These are phyloP conservation scores for Butyriboletus loyo DNA, from an alignment of 768 basidiomycete species.

Conservation along the genomic window DNA sequence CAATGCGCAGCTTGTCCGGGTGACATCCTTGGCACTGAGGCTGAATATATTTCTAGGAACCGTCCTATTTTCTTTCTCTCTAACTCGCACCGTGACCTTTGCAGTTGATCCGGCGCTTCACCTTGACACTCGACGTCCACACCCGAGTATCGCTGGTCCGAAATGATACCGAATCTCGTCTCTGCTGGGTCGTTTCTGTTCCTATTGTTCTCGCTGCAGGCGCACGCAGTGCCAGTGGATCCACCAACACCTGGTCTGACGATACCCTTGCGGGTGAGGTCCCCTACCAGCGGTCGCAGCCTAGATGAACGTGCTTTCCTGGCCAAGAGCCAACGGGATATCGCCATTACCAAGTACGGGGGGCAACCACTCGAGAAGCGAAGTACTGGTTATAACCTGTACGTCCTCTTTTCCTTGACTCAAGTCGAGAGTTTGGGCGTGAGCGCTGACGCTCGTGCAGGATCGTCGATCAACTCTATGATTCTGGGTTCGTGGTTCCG, in stretches of 20 bases:
- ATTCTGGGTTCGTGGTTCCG: constrained; percentile 50
- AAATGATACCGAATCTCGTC: constrained; percentile 14
- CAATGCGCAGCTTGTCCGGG: background rate
- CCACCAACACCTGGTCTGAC: constrained; percentile 8
- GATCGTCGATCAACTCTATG: constrained; percentile 59
- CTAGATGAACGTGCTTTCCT: constrained; percentile 6
- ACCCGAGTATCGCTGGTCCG: background rate
- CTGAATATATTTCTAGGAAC: constrained; percentile 6
- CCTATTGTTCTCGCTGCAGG: constrained; percentile 12
- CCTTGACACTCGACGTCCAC: background rate
- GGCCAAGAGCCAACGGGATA: constrained; percentile 46
- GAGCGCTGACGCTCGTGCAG: constrained; percentile 32
- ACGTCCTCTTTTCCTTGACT: constrained; percentile 13
- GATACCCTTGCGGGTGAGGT: constrained; percentile 22
- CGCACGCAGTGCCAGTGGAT: constrained; percentile 14
- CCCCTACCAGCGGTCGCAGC: background rate
- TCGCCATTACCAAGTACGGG: constrained; percentile 47
- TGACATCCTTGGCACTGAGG: background rate
- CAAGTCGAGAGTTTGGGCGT: too few relatives aligned
- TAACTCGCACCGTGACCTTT: too few relatives aligned
- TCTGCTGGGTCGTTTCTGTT: constrained; percentile 11
- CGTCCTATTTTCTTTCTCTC: background rate
- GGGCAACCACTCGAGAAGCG: constrained; percentile 34
- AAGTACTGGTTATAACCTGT: constrained; percentile 52
- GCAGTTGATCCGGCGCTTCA: background rate